Evolutionary conservation across 2,329 filamentous ascomycete genomes (phyloP).

Genomic region (Sporothrix humicola): DNA sequence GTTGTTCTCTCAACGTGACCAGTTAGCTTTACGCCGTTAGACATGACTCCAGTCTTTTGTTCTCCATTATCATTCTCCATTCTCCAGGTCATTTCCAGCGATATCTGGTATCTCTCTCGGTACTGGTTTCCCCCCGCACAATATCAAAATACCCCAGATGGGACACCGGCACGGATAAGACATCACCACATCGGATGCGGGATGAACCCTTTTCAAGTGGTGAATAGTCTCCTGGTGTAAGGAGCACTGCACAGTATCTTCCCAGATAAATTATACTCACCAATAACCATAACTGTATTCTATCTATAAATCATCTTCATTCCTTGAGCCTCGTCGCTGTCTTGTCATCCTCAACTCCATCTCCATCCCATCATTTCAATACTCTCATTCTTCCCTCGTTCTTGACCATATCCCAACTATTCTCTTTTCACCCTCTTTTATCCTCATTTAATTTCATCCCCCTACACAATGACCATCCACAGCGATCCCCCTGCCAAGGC

Average conservation of each 20-base stretch:
- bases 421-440: not conserved
- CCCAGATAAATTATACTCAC: not conserved
- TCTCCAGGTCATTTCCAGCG: too few species aligned
- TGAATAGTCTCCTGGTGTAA: not conserved
- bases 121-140: not conserved
- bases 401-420: too few species aligned
- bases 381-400: too few species aligned
- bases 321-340: not conserved
- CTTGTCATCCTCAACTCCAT: not conserved
- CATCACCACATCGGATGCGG: constrained; percentile 9
- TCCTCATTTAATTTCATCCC: not conserved
- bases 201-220: not conserved
- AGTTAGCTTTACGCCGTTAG: not conserved
- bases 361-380: too few species aligned
- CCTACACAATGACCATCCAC: not conserved
- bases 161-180: not conserved
- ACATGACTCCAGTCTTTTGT: not conserved
- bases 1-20: too few species aligned
- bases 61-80: not conserved
- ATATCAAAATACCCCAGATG: not conserved
- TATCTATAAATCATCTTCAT: not conserved
- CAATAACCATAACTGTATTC: not conserved
- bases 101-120: not conserved
- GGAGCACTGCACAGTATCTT: not conserved
- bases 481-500: not conserved